Conservation (phyloP, 495 filamentous ascomycete species). For the Extremus antarcticus region DNA sequence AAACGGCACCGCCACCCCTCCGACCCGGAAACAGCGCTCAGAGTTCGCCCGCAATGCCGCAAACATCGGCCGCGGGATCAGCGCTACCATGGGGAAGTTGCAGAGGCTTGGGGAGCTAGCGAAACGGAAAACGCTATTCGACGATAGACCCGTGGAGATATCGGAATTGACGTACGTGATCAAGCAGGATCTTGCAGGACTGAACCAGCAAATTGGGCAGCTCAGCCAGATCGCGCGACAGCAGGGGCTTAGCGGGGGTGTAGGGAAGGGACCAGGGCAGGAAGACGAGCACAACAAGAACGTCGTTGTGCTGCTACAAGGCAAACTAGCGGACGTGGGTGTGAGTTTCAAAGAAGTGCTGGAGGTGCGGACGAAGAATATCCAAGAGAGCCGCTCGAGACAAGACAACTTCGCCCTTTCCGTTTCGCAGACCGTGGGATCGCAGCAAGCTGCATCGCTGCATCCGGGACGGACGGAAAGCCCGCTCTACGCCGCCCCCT, state of each 20-base stretch:
- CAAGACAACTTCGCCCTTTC: conserved; percentile 95
- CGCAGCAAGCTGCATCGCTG: conserved; percentile 44
- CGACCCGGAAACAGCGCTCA: conserved; percentile 38
- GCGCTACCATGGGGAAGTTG: conserved; percentile 84
- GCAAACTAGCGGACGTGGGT: conserved; percentile 86
- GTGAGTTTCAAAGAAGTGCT: conserved; percentile 96
- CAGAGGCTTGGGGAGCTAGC: conserved; percentile 87
- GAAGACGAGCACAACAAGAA: conserved; percentile 97
- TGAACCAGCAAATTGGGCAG: conserved; percentile 76
- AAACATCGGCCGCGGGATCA: conserved; percentile 78
- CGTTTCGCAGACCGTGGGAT: conserved; percentile 66
- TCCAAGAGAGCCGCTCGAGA: conserved; percentile 80
- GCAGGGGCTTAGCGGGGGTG: conserved; percentile 46
- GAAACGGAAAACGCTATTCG: conserved; percentile 91
- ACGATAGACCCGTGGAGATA: conserved; percentile 93
- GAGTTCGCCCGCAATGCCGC: conserved; percentile 87
- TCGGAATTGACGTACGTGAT: conserved; percentile 92
- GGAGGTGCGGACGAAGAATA: conserved; percentile 95
- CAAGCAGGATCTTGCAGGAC: conserved; percentile 85
- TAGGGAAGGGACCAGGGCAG: conserved; percentile 43
- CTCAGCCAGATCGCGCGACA: conserved; percentile 61
- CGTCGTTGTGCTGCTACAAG: conserved; percentile 84
- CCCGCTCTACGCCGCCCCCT: conserved; percentile 76
- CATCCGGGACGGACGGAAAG: conserved; percentile 49
- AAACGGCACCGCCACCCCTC: conserved; percentile 44